Evolutionary conservation across 2,329 filamentous ascomycete genomes (phyloP).

Genomic region (Scedosporium boydii): DNA sequence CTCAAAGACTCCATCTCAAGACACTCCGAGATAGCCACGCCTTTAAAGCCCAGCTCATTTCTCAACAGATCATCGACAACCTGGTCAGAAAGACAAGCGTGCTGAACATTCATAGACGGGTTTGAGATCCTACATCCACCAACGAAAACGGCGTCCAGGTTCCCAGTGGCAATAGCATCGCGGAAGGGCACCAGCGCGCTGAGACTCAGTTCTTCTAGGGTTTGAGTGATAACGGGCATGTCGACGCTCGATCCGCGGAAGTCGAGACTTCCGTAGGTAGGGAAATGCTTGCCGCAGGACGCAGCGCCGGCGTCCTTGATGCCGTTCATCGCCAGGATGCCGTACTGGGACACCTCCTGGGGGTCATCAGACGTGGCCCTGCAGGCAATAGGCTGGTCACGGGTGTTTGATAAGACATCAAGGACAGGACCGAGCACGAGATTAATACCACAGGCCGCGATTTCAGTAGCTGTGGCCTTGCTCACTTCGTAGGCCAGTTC

Average conservation of each 20-base stretch:
- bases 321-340: constrained; percentile 81
- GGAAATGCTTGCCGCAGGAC: constrained; percentile 92
- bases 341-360: constrained; percentile 88
- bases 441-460: constrained; percentile 89
- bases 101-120: constrained; percentile 86
- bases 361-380: constrained; percentile 87
- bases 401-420: constrained; percentile 87
- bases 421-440: constrained; percentile 89
- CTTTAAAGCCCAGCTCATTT: constrained; percentile 81
- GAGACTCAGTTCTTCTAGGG: constrained; percentile 83
- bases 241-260: constrained; percentile 86
- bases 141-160: constrained; percentile 87
- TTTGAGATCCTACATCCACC: constrained; percentile 91
- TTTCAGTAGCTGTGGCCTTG: constrained; percentile 85
- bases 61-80: constrained; percentile 84
- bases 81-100: constrained; percentile 86
- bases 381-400: constrained; percentile 83
- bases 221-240: constrained; percentile 92
- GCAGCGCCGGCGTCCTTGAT: constrained; percentile 85
- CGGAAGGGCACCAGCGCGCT: constrained; percentile 86
- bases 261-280: constrained; percentile 89
- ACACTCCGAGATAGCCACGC: constrained; percentile 90
- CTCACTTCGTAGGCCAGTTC: constrained; percentile 83
- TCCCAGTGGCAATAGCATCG: constrained; percentile 75
- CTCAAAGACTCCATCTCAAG: constrained; percentile 94